phyloP scores from a whole-genome alignment of 345 rosid genomes.

The Eucalyptus camaldulensis region DNA sequence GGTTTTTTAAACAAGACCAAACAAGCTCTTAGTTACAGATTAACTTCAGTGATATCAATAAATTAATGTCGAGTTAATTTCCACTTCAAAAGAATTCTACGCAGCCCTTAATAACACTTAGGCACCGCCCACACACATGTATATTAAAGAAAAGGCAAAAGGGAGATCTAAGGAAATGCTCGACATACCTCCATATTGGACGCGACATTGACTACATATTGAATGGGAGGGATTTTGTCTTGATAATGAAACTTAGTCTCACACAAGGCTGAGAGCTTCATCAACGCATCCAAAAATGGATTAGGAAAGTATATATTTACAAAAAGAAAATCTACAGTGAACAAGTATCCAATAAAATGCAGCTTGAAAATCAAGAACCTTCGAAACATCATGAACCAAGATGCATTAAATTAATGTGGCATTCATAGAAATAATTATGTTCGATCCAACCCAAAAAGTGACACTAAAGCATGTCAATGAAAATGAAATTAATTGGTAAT shows the following conservation, averaged over 20 bases:
- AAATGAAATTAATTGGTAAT: background rate
- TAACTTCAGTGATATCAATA: background rate
- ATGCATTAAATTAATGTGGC: background rate
- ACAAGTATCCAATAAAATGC: background rate
- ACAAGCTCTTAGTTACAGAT: background rate
- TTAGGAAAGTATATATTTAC: background rate
- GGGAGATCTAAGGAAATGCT: background rate
- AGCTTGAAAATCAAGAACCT: background rate
- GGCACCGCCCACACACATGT: background rate
- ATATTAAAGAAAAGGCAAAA: background rate
- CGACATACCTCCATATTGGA: slow-evolving; percentile 54
- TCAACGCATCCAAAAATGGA: slow-evolving; percentile 8
- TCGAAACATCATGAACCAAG: background rate
- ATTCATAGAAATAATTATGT: background rate
- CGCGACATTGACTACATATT: slow-evolving; percentile 38
- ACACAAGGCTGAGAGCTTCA: slow-evolving; percentile 82
- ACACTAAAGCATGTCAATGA: background rate
- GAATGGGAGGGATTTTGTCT: slow-evolving; percentile 60
- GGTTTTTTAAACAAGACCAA: background rate
- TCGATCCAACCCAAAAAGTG: background rate
- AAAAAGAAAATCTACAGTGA: background rate
- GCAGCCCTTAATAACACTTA: background rate
- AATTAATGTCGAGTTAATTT: background rate
- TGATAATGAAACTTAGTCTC: slow-evolving; percentile 81
- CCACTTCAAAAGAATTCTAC: background rate